Conservation (phyloP, 495 filamentous ascomycete genomes). For the Amphirosellinia nigrospora region DNA sequence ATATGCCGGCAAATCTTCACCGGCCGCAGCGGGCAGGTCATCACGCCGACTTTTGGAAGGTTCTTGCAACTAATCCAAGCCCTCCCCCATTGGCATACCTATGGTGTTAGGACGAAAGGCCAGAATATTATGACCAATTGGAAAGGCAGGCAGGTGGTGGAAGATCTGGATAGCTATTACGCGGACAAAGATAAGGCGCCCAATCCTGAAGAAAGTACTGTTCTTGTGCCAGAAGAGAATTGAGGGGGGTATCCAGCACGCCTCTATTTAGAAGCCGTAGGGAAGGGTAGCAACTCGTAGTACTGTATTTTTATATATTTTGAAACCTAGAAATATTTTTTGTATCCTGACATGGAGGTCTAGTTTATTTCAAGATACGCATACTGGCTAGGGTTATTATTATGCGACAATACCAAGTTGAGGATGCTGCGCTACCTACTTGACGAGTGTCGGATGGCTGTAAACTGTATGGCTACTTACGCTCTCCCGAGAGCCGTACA, state of each 20-base stretch:
- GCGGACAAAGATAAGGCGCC: conserved; percentile 39
- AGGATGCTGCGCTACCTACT: no score
- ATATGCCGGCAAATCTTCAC: conserved; percentile 64
- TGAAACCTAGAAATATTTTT: no score
- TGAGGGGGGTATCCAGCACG: not conserved
- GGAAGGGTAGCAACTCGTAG: not conserved
- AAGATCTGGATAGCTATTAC: conserved; percentile 52
- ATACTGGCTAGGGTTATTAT: no score
- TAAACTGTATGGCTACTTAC: no score
- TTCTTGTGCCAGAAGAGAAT: conserved; percentile 37
- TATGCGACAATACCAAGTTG: no score
- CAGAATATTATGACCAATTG: conserved; percentile 52
- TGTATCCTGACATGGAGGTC: not conserved
- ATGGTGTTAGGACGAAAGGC: conserved; percentile 42
- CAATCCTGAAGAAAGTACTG: conserved; percentile 39
- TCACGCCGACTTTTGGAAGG: conserved; percentile 54
- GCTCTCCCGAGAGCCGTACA: no score
- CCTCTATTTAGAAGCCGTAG: not conserved
- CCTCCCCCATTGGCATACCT: conserved; percentile 55
- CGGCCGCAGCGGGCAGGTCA: conserved; percentile 64
- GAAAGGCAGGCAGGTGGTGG: conserved; percentile 54
- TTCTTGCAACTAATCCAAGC: conserved; percentile 43
- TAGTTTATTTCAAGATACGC: no score
- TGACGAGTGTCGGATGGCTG: no score
- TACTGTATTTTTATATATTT: not conserved